Evolutionary conservation across 2,329 filamentous ascomycete genomes (phyloP).

Genomic region (Monilinia laxa): DNA sequence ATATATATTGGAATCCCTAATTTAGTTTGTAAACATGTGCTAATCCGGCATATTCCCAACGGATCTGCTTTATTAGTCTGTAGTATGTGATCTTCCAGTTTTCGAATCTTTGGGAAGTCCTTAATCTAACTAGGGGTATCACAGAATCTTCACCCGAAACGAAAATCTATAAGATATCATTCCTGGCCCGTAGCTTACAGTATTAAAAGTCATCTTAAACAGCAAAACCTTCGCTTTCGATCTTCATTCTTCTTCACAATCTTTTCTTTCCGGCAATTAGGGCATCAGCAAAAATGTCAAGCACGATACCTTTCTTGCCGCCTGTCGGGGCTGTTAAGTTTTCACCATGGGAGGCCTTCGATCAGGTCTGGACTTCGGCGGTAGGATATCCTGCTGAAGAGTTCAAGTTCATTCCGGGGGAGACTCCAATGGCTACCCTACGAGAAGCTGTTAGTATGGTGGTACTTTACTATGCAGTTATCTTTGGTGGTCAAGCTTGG

Average conservation of each 20-base stretch:
- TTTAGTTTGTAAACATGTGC: too few relatives aligned
- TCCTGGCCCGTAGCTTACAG: neutral
- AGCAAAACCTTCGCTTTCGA: neutral
- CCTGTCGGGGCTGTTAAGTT: slow-evolving; percentile 27
- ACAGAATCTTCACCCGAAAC: neutral
- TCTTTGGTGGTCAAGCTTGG: slow-evolving; percentile 86
- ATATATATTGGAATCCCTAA: too few relatives aligned
- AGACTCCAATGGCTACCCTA: slow-evolving; percentile 87
- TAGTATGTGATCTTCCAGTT: neutral
- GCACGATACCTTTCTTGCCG: slow-evolving; percentile 20
- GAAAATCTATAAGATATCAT: slow-evolving; percentile 19
- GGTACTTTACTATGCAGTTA: slow-evolving; percentile 84
- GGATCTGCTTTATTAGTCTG: neutral
- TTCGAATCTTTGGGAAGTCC: neutral
- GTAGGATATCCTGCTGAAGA: slow-evolving; percentile 81
- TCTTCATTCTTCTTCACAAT: neutral
- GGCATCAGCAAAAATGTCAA: slow-evolving; percentile 27
- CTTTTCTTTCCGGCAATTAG: neutral
- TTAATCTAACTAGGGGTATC: neutral
- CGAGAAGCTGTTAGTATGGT: slow-evolving; percentile 78
- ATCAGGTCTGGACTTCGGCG: slow-evolving; percentile 73
- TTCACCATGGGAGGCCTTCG: slow-evolving; percentile 80
- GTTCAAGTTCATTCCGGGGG: slow-evolving; percentile 77
- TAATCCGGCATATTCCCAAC: too few relatives aligned
- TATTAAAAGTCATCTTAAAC: neutral